Conservation (phyloP, 148 eudicot species). For the Vaccinium corymbosum region DNA sequence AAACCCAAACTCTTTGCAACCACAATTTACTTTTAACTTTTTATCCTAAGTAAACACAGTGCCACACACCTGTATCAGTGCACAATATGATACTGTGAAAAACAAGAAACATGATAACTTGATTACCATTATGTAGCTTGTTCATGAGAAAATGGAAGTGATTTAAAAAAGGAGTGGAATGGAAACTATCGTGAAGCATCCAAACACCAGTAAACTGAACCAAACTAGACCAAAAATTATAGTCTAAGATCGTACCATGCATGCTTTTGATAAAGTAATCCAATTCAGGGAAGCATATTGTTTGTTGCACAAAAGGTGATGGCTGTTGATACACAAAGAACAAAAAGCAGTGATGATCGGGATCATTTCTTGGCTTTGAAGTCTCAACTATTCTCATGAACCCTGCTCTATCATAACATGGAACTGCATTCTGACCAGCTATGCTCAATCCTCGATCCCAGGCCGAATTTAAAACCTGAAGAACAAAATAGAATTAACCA, state of each 20-base stretch:
- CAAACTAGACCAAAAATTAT: neutral
- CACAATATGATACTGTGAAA: neutral
- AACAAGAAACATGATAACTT: neutral
- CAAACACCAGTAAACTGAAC: neutral
- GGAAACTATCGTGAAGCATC: neutral
- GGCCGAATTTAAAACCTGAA: constrained; percentile 57
- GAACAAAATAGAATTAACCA: constrained; percentile 1
- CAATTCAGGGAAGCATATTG: constrained; percentile 53
- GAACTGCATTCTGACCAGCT: constrained; percentile 57
- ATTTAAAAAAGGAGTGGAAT: neutral
- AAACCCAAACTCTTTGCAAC: neutral
- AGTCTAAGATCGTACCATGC: constrained; percentile 50
- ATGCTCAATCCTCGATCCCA: constrained; percentile 63
- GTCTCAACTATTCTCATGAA: constrained; percentile 44
- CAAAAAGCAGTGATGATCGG: constrained; percentile 48
- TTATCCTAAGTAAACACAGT: neutral
- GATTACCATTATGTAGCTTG: constrained; percentile 1
- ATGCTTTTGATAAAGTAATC: constrained; percentile 51
- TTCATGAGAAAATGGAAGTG: neutral
- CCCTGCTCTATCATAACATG: constrained; percentile 59
- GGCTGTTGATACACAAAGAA: constrained; percentile 56
- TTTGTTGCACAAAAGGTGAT: constrained; percentile 38
- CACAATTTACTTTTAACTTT: neutral
- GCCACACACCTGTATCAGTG: neutral
- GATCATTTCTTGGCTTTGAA: constrained; percentile 67